Conservation (phyloP, 1,284 basidiomycete genomes). For the Ustilago hordei region DNA sequence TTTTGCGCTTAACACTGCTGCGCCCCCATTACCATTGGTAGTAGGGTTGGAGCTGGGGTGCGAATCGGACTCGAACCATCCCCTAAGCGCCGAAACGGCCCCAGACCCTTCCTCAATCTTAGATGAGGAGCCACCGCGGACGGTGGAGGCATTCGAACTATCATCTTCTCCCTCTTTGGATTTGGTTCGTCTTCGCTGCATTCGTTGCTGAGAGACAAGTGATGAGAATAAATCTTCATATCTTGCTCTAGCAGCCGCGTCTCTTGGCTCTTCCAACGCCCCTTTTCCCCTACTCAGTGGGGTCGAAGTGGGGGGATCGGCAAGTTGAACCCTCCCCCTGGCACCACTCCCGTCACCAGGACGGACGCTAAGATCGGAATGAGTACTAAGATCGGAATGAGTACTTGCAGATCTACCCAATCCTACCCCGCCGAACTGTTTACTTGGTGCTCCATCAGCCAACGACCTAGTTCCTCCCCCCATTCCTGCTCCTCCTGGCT, state of each 20-base stretch:
- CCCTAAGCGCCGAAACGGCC: constrained; percentile 26
- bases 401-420: constrained; percentile 24
- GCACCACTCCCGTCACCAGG: constrained; percentile 5
- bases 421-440: constrained; percentile 19
- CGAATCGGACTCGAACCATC: constrained; percentile 44
- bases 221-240: constrained; percentile 35
- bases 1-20: constrained; percentile 8
- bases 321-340: constrained; percentile 30
- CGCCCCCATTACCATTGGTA: background rate
- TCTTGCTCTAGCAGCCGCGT: constrained; percentile 14
- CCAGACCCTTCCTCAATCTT: background rate
- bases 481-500: background rate
- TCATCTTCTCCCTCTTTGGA: background rate
- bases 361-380: constrained; percentile 8
- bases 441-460: constrained; percentile 44
- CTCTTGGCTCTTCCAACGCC: constrained; percentile 21
- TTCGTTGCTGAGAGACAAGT: constrained; percentile 5
- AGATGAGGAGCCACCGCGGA: background rate
- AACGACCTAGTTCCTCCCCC: constrained; percentile 8
- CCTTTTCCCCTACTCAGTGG: background rate
- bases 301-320: background rate
- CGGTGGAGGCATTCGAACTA: constrained; percentile 10
- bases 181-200: background rate
- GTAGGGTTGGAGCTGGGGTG: constrained; percentile 1
- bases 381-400: constrained; percentile 19